phyloP scores from a whole-genome alignment of 192 early-diverging fungal genomes.

The Coemansia furcata region DNA sequence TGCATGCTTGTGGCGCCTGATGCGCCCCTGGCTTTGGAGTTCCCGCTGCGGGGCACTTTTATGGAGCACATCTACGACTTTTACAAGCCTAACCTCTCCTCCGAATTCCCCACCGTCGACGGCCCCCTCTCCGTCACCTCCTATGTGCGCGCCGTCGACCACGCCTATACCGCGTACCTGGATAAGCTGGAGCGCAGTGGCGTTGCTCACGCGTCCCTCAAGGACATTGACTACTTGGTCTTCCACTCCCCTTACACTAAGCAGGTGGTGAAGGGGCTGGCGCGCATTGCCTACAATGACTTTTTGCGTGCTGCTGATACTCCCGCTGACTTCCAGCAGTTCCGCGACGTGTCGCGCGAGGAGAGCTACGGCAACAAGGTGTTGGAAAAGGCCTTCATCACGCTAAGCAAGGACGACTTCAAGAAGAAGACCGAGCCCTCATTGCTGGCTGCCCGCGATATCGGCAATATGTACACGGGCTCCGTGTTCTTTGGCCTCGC shows the following conservation, averaged over 20 bases:
- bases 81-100: constrained; percentile 97
- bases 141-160: constrained; percentile 89
- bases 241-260: constrained; percentile 99
- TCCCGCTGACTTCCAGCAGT: constrained; percentile 58
- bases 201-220: constrained; percentile 45
- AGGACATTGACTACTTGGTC: constrained; percentile 72
- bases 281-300: constrained; percentile 90
- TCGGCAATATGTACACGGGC: constrained; percentile 93
- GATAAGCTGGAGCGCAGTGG: constrained; percentile 59
- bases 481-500: constrained; percentile 74
- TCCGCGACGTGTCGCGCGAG: constrained; percentile 60
- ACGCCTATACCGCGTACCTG: constrained; percentile 81
- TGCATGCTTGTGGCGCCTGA: constrained; percentile 91
- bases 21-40: constrained; percentile 93
- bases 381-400: constrained; percentile 90
- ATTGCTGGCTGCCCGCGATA: constrained; percentile 78
- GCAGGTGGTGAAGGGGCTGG: constrained; percentile 93
- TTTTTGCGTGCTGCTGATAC: constrained; percentile 68
- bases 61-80: constrained; percentile 99
- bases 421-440: constrained; percentile 73
- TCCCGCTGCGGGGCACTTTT: constrained; percentile 81
- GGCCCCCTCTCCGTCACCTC: constrained; percentile 91
- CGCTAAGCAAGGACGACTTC: constrained; percentile 71
- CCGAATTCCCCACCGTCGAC: constrained; percentile 97
- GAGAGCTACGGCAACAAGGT: constrained; percentile 84